A percentile compares a stretch with the other conserved stretches of the same genome.
Evolutionary conservation across 768 basidiomycete species (phyloP).

Genomic region (Tricholoma hemisulphureum): DNA sequence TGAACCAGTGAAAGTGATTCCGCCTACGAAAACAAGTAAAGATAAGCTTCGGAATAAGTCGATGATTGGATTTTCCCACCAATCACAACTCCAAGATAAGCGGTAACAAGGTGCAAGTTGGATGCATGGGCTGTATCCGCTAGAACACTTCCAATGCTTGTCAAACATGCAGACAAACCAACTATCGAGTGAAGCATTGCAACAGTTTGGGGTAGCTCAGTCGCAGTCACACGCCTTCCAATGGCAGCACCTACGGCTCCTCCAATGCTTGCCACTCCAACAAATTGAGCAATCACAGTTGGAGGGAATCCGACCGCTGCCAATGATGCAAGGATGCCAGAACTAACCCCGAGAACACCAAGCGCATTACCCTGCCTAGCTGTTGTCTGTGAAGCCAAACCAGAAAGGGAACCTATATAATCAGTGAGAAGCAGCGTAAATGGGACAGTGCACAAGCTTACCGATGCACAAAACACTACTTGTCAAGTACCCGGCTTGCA

Average conservation of each 20-base stretch:
- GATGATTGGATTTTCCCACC: slow-evolving; percentile 39
- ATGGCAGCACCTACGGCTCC: slow-evolving; percentile 68
- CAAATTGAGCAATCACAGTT: slow-evolving; percentile 75
- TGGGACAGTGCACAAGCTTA: slow-evolving; percentile 20
- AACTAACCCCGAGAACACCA: slow-evolving; percentile 82
- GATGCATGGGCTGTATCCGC: slow-evolving; percentile 67
- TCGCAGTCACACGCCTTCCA: slow-evolving; percentile 81
- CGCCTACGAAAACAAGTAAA: slow-evolving; percentile 41
- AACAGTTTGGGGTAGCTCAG: slow-evolving; percentile 80
- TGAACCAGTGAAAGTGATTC: slow-evolving; percentile 87
- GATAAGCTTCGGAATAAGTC: slow-evolving; percentile 3
- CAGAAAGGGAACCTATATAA: slow-evolving; percentile 67
- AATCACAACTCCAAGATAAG: slow-evolving; percentile 83
- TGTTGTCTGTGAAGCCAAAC: slow-evolving; percentile 75
- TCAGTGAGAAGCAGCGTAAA: background rate
- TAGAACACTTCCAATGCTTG: slow-evolving; percentile 79
- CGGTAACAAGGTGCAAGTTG: slow-evolving; percentile 75
- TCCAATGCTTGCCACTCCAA: slow-evolving; percentile 72
- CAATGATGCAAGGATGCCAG: slow-evolving; percentile 78
- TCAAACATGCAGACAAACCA: slow-evolving; percentile 85
- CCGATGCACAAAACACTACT: slow-evolving; percentile 87
- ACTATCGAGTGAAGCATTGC: slow-evolving; percentile 85
- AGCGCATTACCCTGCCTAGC: slow-evolving; percentile 86
- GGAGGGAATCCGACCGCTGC: slow-evolving; percentile 81
- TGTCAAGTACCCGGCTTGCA: slow-evolving; percentile 84